Evolutionary conservation across 2,329 filamentous ascomycete species (phyloP).

Genomic region (Calonectria montana): DNA sequence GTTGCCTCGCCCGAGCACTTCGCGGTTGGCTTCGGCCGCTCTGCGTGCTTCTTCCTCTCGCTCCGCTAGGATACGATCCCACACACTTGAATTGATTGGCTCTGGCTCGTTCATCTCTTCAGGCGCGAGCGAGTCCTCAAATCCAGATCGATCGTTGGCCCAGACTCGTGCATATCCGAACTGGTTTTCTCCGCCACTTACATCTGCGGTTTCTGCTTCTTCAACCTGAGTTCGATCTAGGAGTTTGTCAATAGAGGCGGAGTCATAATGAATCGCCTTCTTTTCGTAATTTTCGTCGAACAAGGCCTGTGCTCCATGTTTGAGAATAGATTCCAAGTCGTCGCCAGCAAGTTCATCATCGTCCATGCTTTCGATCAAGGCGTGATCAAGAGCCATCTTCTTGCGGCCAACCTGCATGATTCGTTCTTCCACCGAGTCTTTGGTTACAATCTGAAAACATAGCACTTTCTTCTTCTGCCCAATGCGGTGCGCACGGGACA

Average conservation of each 20-base stretch:
- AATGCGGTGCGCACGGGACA: conserved; percentile 94
- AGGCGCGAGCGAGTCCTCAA: conserved; percentile 72
- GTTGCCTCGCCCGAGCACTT: conserved; percentile 88
- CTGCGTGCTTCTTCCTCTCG: conserved; percentile 83
- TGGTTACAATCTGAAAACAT: conserved; percentile 94
- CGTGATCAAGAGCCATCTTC: conserved; percentile 96
- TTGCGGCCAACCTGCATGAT: conserved; percentile 96
- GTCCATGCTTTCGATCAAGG: conserved; percentile 92
- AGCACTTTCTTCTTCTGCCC: conserved; percentile 96
- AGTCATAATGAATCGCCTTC: conserved; percentile 84
- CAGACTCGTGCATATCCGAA: conserved; percentile 94
- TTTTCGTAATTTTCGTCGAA: conserved; percentile 81
- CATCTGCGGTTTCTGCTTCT: conserved; percentile 72
- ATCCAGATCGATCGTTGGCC: conserved; percentile 80
- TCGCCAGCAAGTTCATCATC: conserved; percentile 81
- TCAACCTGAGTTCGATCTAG: conserved; percentile 89
- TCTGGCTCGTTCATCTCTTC: conserved; percentile 63
- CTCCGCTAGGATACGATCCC: conserved; percentile 90
- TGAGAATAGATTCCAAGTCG: conserved; percentile 88
- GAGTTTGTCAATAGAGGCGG: conserved; percentile 84
- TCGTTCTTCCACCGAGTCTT: conserved; percentile 89
- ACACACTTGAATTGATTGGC: conserved; percentile 75
- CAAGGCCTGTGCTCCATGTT: conserved; percentile 86
- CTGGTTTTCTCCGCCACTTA: conserved; percentile 77
- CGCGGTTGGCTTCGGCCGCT: conserved; percentile 73